Base-by-base conservation (phyloP, 768 basidiomycete species). In the Holtermanniella nyarrowii region DNA sequence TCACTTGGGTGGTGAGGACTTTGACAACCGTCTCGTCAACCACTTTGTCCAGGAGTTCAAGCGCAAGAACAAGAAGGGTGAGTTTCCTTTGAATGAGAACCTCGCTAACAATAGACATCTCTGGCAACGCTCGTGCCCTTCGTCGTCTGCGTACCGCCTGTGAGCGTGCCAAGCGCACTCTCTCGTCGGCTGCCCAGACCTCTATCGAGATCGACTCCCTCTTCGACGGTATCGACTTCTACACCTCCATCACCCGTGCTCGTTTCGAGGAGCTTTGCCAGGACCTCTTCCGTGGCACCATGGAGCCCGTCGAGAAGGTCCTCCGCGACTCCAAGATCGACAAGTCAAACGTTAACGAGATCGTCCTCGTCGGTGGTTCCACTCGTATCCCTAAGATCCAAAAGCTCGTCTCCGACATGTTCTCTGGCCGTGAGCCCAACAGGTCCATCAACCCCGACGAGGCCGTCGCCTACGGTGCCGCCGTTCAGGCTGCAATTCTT, bases 331-430 rank as follows among this genome's bases (percentile, higher is more conserved):
- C 93, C 56, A 95, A 95, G 80, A 91, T 97, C 67, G 88, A 96
- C 81, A 96, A 95, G 79, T 72, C 81, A 45, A 83, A 83, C 66
- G 90, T 97, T 31, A 83, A 96, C 77, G 93, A 97, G 59, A 71
- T 73, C 55, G 71, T 72, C 60, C 62, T 72, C 48, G 71, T 72
- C 62, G 71, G 71, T 63, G 71, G 71, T 74, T 97, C 93, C 24
- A 99, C 93, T 62, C 91, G 93, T 83, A 99, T 99, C 66, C 93
- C 93, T 74, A 95, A 95, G 78, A 89, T 99, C 59, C 91, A 96
- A 69, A 88, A 95, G 66, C 87, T 97, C 72, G 82, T 99, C 70
- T 90, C 89, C 75, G 91, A 97, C 72, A 96, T 81, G 79, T 99
- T 97, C 74, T 83, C 80, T 60, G 85, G 88, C 71, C 95, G 87